Base-by-base conservation (phyloP, 1,284 basidiomycete species). In the Ceratobasidium papillatum region DNA sequence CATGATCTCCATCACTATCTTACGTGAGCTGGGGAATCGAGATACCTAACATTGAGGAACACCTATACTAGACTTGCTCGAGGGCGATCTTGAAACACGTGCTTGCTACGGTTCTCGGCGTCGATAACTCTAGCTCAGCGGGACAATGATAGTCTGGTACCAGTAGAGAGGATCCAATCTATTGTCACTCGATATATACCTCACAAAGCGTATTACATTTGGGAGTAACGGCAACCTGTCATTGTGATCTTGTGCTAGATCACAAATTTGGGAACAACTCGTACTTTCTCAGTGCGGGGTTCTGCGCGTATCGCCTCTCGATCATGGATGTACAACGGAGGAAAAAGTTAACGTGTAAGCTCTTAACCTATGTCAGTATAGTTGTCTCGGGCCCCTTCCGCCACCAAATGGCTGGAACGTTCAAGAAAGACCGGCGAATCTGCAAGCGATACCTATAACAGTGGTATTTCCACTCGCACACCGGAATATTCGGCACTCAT, bases 321-420 rank as follows among this genome's bases (percentile, higher is more conserved):
- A 49, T 64, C 62, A 25, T 41, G 30, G 43, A 9, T 25, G 25
- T 11, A 25, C 38, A 36, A n/a, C 43, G 62, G 62, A 41, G n/a
- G 45, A 64, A 64, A 49, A 25, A 32, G 3, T 49, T 22, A 49
- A 27, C 45, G 41, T 14, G 36, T 19, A 22, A 2, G 30, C n/a
- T 30, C 45, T 25, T 64, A 49, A 34, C 45, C 27, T 11, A 19
- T 64, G 45, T 32, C 45, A 41, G 45, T 34, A 64, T 49, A 22
- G 32, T 12, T 49, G 41, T 30, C 45, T 32, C n/a, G 43, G 25
- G 9, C n/a, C 25, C 43, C 12, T n/a, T 41, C 32, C 12, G 17
- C 62, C 62, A 64, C 62, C 62, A 47, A 64, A 19, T 36, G 43
- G 45, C 41, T 47, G 36, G 62, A 49, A 49, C 30, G 30, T n/a